phyloP scores from a whole-genome alignment of 306 rosid genomes.

The Biancaea sappan region DNA sequence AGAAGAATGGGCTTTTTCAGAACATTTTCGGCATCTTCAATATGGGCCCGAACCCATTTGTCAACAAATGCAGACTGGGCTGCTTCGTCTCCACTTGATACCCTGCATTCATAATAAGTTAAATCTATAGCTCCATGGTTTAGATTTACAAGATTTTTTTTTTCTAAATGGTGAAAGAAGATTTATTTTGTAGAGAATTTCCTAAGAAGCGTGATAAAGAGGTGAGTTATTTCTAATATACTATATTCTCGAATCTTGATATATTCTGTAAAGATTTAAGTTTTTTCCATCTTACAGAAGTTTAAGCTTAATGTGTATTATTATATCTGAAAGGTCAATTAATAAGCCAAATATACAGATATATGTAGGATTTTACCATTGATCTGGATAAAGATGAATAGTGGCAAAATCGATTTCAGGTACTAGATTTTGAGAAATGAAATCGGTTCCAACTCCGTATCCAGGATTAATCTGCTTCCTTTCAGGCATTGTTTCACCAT shows the following conservation, averaged over 20 bases:
- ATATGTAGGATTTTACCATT: conserved; percentile 37
- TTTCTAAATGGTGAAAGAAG: too few species aligned
- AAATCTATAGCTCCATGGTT: too few species aligned
- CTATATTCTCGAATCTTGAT: too few species aligned
- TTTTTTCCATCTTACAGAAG: too few species aligned
- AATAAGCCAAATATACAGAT: too few species aligned
- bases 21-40: conserved; percentile 17
- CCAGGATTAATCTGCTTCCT: conserved; percentile 43
- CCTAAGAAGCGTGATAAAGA: too few species aligned
- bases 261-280: too few species aligned
- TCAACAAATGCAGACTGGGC: conserved; percentile 35
- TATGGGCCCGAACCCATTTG: conserved; percentile 35
- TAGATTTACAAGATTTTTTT: too few species aligned
- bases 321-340: neutral
- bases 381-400: conserved; percentile 46
- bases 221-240: too few species aligned
- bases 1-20: conserved; percentile 37
- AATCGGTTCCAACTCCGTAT: conserved; percentile 43
- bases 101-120: conserved; percentile 27
- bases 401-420: conserved; percentile 46
- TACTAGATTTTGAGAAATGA: conserved; percentile 42
- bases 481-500: conserved; percentile 38
- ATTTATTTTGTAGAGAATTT: too few species aligned
- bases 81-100: conserved; percentile 8
- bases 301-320: too few species aligned